Evolutionary conservation across 2,329 filamentous ascomycete species (phyloP).

Genomic region (Phoma sp.): DNA sequence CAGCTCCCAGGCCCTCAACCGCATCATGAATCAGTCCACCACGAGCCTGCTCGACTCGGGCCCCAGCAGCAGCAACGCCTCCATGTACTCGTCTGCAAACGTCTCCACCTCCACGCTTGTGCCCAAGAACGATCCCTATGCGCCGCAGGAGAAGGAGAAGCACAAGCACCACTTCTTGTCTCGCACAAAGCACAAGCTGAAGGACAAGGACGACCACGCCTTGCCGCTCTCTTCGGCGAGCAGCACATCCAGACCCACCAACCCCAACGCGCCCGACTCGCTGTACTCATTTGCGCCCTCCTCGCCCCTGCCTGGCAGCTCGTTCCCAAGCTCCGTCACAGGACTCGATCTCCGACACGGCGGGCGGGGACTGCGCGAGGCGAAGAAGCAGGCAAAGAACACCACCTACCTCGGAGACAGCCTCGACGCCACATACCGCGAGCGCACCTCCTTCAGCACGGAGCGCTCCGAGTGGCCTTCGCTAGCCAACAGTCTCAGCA

Average conservation of each 20-base stretch:
- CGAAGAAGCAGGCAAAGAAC: constrained; percentile 63
- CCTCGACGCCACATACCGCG: constrained; percentile 42
- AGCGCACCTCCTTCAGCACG: constrained; percentile 48
- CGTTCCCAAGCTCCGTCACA: constrained; percentile 83
- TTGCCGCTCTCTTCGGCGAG: constrained; percentile 76
- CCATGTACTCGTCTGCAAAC: constrained; percentile 77
- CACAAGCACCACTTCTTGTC: constrained; percentile 79
- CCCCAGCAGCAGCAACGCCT: constrained; percentile 63
- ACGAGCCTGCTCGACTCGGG: constrained; percentile 70
- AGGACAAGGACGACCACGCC: constrained; percentile 71
- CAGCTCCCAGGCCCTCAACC: constrained; percentile 69
- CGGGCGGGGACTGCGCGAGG: constrained; percentile 77
- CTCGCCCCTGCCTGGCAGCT: constrained; percentile 70
- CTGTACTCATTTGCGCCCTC: constrained; percentile 81
- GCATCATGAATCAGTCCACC: constrained; percentile 69
- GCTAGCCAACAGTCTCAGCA: constrained; percentile 29
- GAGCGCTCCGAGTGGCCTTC: constrained; percentile 49
- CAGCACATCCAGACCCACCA: constrained; percentile 77
- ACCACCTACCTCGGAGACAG: constrained; percentile 45
- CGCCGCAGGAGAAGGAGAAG: constrained; percentile 71
- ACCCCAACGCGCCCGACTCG: constrained; percentile 75
- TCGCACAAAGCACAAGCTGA: constrained; percentile 78
- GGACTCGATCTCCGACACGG: constrained; percentile 80
- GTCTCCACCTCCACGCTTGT: constrained; percentile 78
- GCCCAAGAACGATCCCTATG: constrained; percentile 55